Conservation (phyloP, 768 basidiomycete species). For the Cyathus striatus region DNA sequence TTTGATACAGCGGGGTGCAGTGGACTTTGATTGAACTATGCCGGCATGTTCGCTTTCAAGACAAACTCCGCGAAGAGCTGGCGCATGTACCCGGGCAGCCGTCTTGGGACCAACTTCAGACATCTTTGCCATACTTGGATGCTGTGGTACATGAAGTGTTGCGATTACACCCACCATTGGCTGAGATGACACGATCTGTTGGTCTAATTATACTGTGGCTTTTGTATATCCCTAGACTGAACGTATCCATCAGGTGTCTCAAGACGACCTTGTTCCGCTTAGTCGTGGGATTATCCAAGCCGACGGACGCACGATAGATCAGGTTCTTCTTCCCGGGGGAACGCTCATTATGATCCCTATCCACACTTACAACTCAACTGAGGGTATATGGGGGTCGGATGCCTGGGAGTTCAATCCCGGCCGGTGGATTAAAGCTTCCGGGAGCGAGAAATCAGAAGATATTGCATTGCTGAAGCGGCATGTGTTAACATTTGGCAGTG, state of each 20-base stretch:
- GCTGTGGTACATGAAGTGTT: slow-evolving; percentile 33
- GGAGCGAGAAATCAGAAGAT: too few relatives aligned
- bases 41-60: slow-evolving; percentile 11
- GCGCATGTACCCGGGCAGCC: slow-evolving; percentile 9
- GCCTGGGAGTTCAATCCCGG: slow-evolving; percentile 37
- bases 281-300: not conserved
- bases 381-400: slow-evolving; percentile 37
- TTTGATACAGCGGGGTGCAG: too few relatives aligned
- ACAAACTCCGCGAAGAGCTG: slow-evolving; percentile 12
- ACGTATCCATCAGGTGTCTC: slow-evolving; percentile 17
- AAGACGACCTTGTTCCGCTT: not conserved
- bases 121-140: slow-evolving; percentile 32
- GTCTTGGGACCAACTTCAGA: slow-evolving; percentile 32
- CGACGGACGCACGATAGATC: slow-evolving; percentile 5
- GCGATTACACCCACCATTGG: slow-evolving; percentile 28
- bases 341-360: slow-evolving; percentile 32
- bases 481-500: slow-evolving; percentile 39
- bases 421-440: slow-evolving; percentile 38
- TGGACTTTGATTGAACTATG: slow-evolving; percentile 18
- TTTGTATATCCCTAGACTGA: not conserved
- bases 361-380: slow-evolving; percentile 31
- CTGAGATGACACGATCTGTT: slow-evolving; percentile 24
- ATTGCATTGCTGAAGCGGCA: slow-evolving; percentile 23
- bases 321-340: slow-evolving; percentile 30
- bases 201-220: not conserved